Conservation (phyloP, 495 filamentous ascomycete genomes). For the Podospora didyma region DNA sequence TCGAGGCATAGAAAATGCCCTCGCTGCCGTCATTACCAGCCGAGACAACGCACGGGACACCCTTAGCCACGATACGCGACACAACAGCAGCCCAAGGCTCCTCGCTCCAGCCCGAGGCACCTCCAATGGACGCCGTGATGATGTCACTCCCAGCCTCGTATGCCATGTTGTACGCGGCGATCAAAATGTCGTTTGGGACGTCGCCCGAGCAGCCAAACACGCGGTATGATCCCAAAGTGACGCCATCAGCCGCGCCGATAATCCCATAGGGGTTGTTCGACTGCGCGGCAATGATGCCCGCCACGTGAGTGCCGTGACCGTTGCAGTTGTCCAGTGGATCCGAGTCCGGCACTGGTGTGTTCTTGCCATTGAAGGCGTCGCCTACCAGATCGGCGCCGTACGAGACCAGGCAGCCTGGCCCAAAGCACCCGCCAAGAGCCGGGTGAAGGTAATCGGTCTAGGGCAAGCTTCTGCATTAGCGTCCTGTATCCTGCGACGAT, state of each 20-base stretch:
- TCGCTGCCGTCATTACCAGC: slow-evolving; percentile 50
- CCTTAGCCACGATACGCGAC: slow-evolving; percentile 50
- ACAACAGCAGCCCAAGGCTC: slow-evolving; percentile 52
- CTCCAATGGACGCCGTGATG: slow-evolving; percentile 58
- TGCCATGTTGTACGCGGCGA: slow-evolving; percentile 52
- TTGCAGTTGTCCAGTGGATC: slow-evolving; percentile 44
- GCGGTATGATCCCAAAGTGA: slow-evolving; percentile 51
- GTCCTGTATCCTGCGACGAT: background rate
- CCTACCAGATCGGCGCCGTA: slow-evolving; percentile 52
- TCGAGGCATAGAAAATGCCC: slow-evolving; percentile 53
- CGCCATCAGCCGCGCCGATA: slow-evolving; percentile 51
- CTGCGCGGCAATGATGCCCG: slow-evolving; percentile 54
- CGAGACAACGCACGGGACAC: slow-evolving; percentile 52
- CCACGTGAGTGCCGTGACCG: slow-evolving; percentile 47
- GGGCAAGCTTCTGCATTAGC: slow-evolving; percentile 12
- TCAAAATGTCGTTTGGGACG: slow-evolving; percentile 50
- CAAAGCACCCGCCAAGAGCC: slow-evolving; percentile 55
- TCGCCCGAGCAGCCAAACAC: slow-evolving; percentile 49
- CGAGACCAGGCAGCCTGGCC: slow-evolving; percentile 49
- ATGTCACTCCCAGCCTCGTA: slow-evolving; percentile 56
- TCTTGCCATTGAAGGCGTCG: slow-evolving; percentile 42
- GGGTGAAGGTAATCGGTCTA: slow-evolving; percentile 56
- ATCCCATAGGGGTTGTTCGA: slow-evolving; percentile 45
- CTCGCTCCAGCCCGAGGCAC: slow-evolving; percentile 51
- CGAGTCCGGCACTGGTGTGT: slow-evolving; percentile 38